Evolutionary conservation across 306 rosid species (phyloP).

Genomic region (Fragaria nilgerrensis): DNA sequence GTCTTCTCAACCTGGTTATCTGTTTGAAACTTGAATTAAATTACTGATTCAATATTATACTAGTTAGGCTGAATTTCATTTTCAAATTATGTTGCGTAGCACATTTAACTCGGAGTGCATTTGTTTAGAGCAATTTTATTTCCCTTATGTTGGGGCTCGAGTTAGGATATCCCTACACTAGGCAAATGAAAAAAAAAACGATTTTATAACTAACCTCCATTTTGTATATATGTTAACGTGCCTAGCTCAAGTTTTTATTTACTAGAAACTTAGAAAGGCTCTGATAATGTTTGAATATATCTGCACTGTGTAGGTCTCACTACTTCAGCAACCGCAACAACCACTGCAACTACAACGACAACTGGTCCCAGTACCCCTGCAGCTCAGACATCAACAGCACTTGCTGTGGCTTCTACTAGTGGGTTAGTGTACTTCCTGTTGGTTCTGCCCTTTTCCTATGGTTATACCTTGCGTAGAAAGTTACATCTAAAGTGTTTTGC

Average conservation of each 20-base stretch:
- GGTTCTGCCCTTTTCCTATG: background rate
- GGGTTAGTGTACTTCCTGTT: slow-evolving; percentile 52
- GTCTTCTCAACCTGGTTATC: slow-evolving; percentile 7
- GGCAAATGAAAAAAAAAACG: too few species aligned
- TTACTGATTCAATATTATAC: background rate
- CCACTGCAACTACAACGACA: slow-evolving; percentile 39
- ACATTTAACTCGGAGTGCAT: background rate
- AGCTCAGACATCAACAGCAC: slow-evolving; percentile 57
- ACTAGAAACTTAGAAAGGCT: slow-evolving; percentile 10
- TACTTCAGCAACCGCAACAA: slow-evolving; percentile 47
- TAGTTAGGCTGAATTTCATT: background rate
- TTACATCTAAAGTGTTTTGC: background rate
- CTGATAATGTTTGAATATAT: background rate
- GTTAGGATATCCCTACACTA: background rate
- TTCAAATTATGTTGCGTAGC: background rate
- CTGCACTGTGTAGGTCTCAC: slow-evolving; percentile 42
- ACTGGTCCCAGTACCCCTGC: slow-evolving; percentile 51
- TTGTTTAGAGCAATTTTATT: background rate
- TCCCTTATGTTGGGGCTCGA: background rate
- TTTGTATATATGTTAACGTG: background rate
- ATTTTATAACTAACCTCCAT: background rate
- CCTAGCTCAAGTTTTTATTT: background rate
- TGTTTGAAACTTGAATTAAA: background rate
- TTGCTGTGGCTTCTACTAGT: slow-evolving; percentile 62
- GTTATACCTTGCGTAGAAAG: background rate